phyloP scores from a whole-genome alignment of 768 basidiomycete genomes.

The Lactarius sanguifluus region DNA sequence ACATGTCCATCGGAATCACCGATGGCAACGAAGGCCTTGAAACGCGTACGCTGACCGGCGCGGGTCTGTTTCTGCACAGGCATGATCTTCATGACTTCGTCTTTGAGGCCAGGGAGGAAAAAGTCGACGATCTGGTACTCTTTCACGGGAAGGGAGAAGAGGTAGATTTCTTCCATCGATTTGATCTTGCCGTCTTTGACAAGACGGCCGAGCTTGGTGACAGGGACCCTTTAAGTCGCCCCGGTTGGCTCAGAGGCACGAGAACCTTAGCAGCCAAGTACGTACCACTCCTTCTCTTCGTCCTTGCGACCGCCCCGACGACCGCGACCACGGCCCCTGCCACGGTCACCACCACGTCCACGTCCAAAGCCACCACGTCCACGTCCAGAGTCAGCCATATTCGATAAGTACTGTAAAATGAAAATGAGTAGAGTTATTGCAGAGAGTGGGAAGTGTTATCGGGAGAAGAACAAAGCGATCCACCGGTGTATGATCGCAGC shows the following conservation, averaged over 20 bases:
- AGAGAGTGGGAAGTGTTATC: constrained; percentile 20
- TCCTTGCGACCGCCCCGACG: constrained; percentile 98
- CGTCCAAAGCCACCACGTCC: constrained; percentile 91
- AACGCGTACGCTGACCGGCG: constrained; percentile 98
- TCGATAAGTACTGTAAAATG: constrained; percentile 33
- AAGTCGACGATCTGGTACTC: constrained; percentile 99
- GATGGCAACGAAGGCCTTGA: constrained; percentile 99
- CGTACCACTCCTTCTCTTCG: constrained; percentile 99
- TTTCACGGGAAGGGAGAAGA: constrained; percentile 99
- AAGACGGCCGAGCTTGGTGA: constrained; percentile 98
- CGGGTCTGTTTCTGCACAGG: constrained; percentile 99
- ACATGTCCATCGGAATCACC: constrained; percentile 99
- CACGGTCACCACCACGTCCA: constrained; percentile 67
- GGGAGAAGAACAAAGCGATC: constrained; percentile 9
- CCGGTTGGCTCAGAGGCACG: constrained; percentile 17
- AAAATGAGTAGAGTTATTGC: constrained; percentile 24
- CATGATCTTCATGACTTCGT: constrained; percentile 99
- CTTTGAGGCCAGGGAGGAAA: constrained; percentile 99
- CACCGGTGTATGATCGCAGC: constrained; percentile 10
- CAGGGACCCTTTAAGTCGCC: constrained; percentile 74
- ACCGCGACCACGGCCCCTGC: constrained; percentile 70
- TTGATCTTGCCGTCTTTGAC: constrained; percentile 99
- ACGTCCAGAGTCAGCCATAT: constrained; percentile 87
- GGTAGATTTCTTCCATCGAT: constrained; percentile 99
- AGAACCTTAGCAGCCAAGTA: constrained; percentile 20